phyloP scores from a whole-genome alignment of 345 rosid genomes.

The Theobroma cacao region DNA sequence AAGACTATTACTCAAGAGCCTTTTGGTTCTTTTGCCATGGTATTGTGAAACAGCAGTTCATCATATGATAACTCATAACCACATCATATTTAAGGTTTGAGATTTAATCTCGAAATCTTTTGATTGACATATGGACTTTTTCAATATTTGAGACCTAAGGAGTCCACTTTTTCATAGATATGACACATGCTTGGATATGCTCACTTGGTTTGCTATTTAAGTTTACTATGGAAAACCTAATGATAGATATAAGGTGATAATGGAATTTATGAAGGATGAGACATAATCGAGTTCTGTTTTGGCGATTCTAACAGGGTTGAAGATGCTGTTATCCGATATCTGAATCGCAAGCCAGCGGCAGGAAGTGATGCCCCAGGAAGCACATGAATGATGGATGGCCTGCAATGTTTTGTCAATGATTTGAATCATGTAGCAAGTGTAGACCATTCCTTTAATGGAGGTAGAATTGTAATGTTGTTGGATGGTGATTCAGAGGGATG shows the following conservation, averaged over 20 bases:
- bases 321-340: slow-evolving; percentile 92
- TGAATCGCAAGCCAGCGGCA: slow-evolving; percentile 87
- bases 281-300: not conserved
- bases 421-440: slow-evolving; percentile 13
- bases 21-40: not conserved
- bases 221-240: slow-evolving; percentile 1
- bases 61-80: not conserved
- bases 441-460: slow-evolving; percentile 18
- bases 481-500: slow-evolving; percentile 12
- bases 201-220: slow-evolving; percentile 3
- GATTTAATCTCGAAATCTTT: not conserved
- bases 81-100: not conserved
- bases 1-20: not conserved
- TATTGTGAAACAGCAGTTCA: not conserved
- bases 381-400: slow-evolving; percentile 35
- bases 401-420: not conserved
- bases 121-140: not conserved
- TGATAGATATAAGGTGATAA: not conserved
- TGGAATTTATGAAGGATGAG: not conserved
- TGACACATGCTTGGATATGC: not conserved
- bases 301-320: slow-evolving; percentile 65
- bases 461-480: slow-evolving; percentile 15
- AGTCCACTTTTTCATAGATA: too few relatives aligned
- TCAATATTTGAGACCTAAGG: not conserved
- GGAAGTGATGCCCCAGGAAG: slow-evolving; percentile 90